These are phyloP conservation scores for Celoporthe dispersa DNA, from an alignment of 2,329 filamentous ascomycete species.

Conservation along the genomic window DNA sequence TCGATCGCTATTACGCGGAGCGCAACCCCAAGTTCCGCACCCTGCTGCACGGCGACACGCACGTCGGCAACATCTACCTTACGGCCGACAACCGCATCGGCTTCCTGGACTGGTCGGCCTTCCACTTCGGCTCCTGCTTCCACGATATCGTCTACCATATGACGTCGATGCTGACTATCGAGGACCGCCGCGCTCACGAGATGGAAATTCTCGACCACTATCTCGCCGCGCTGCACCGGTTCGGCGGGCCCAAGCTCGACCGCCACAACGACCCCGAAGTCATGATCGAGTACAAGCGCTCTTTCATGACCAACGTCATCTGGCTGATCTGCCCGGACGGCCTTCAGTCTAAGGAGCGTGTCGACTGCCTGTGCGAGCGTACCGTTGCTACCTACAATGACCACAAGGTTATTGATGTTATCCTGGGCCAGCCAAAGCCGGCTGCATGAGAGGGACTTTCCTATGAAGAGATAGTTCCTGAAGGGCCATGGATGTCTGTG, in stretches of 20 bases:
- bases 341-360: conserved; percentile 43
- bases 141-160: conserved; percentile 45
- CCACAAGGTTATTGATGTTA: conserved; percentile 42
- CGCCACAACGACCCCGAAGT: conserved; percentile 36
- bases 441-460: neutral
- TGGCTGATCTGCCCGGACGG: conserved; percentile 37
- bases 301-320: conserved; percentile 40
- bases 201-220: conserved; percentile 42
- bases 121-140: conserved; percentile 42
- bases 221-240: conserved; percentile 33
- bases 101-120: conserved; percentile 45
- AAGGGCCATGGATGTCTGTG: neutral
- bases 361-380: conserved; percentile 40
- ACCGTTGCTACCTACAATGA: conserved; percentile 43
- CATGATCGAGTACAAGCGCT: conserved; percentile 39
- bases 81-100: conserved; percentile 29
- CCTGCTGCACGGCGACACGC: conserved; percentile 42
- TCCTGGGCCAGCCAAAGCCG: neutral
- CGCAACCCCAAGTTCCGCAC: conserved; percentile 41
- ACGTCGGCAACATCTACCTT: conserved; percentile 42
- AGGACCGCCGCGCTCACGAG: conserved; percentile 41
- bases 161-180: conserved; percentile 38
- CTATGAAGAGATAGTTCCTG: neutral
- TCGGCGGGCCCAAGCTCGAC: conserved; percentile 36
- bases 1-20: conserved; percentile 39